A percentile compares a stretch with the other conserved stretches of the same genome.
phyloP scores from a whole-genome alignment of 2,329 filamentous ascomycete genomes.

The Fusarium circinatum region DNA sequence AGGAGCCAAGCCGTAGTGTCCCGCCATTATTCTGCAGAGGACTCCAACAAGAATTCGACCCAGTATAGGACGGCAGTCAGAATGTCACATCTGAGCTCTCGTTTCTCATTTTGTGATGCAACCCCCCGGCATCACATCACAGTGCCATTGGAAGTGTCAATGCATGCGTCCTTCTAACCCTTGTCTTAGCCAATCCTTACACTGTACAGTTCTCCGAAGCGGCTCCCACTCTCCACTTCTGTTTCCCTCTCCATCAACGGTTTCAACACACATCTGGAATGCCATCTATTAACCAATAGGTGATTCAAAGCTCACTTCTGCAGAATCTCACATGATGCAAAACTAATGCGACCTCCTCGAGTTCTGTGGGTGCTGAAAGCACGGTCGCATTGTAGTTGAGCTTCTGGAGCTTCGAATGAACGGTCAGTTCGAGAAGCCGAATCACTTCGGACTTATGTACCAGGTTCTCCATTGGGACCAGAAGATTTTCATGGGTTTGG shows the following conservation, averaged over 20 bases:
- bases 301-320: constrained; percentile 17
- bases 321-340: constrained; percentile 44
- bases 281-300: constrained; percentile 27
- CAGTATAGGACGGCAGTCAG: constrained; percentile 33
- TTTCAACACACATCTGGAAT: constrained; percentile 23
- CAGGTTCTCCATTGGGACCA: constrained; percentile 20
- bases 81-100: constrained; percentile 37
- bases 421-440: constrained; percentile 20
- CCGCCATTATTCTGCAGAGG: constrained; percentile 6
- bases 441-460: constrained; percentile 20
- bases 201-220: constrained; percentile 12
- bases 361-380: constrained; percentile 36
- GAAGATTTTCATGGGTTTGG: constrained; percentile 19
- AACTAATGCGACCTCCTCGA: constrained; percentile 43
- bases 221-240: constrained; percentile 19
- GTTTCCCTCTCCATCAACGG: constrained; percentile 25
- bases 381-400: constrained; percentile 26
- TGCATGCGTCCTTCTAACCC: constrained; percentile 18
- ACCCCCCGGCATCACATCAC: constrained; percentile 36
- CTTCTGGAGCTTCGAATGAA: constrained; percentile 22
- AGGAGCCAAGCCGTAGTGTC: constrained; percentile 27
- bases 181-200: constrained; percentile 35
- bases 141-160: constrained; percentile 16
- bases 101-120: constrained; percentile 34
- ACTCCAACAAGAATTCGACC: constrained; percentile 13